These are phyloP conservation scores for Emergomyces africanus DNA, from an alignment of 2,329 filamentous ascomycete genomes.

Conservation along the genomic window DNA sequence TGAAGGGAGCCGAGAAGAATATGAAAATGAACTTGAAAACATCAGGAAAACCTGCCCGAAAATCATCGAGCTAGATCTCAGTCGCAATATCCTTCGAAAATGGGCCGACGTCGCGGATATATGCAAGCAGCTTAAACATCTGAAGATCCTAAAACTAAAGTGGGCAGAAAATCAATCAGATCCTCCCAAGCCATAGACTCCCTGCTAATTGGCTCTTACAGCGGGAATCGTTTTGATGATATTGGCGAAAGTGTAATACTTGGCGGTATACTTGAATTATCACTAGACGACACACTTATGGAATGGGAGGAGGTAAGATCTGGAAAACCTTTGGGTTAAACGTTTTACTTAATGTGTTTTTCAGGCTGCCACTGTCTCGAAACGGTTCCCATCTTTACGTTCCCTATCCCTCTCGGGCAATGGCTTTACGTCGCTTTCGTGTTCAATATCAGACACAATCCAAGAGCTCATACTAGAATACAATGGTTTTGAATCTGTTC, in stretches of 20 bases:
- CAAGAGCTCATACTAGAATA: slow-evolving; percentile 38
- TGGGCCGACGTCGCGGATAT: slow-evolving; percentile 57
- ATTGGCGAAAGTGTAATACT: slow-evolving; percentile 33
- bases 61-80: slow-evolving; percentile 65
- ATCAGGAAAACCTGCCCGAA: slow-evolving; percentile 47
- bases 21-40: slow-evolving; percentile 26
- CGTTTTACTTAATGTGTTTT: not conserved
- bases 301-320: slow-evolving; percentile 51
- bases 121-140: slow-evolving; percentile 52
- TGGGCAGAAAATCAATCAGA: slow-evolving; percentile 30
- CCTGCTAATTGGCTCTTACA: slow-evolving; percentile 23
- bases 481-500: slow-evolving; percentile 28
- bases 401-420: slow-evolving; percentile 25
- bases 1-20: slow-evolving; percentile 10
- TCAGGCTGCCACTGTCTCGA: slow-evolving; percentile 23
- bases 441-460: slow-evolving; percentile 23
- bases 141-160: slow-evolving; percentile 60
- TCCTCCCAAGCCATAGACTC: slow-evolving; percentile 1
- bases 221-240: slow-evolving; percentile 56
- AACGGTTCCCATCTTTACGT: slow-evolving; percentile 24
- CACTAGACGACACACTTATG: slow-evolving; percentile 55
- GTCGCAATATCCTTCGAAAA: slow-evolving; percentile 64
- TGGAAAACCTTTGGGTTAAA: not conserved
- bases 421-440: slow-evolving; percentile 20
- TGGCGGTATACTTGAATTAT: slow-evolving; percentile 44